These are phyloP conservation scores for Pseudonectria foliicola DNA, from an alignment of 2,329 filamentous ascomycete species.

Conservation along the genomic window DNA sequence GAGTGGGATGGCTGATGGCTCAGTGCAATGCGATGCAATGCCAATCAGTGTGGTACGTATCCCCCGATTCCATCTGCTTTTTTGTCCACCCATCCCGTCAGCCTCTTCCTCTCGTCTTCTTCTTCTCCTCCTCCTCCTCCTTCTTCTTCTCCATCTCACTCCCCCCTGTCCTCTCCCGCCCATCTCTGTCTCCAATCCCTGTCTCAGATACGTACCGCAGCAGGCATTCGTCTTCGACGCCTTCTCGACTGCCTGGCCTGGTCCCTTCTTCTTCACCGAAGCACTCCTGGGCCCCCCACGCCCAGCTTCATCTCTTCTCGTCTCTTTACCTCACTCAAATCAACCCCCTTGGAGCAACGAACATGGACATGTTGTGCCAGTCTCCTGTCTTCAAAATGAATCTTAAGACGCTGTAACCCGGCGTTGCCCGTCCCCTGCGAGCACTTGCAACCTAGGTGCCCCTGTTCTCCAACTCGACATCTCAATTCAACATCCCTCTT, in stretches of 20 bases:
- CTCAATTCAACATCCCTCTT: conserved; percentile 4
- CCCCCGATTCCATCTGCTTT: background rate
- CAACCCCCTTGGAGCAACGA: conserved; percentile 1
- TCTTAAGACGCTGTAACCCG: conserved; percentile 15
- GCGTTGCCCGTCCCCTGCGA: conserved; percentile 14
- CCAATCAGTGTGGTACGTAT: no score
- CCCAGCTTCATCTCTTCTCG: conserved; percentile 2
- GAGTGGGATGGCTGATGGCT: no score
- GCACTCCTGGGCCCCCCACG: conserved; percentile 14
- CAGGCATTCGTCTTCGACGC: background rate
- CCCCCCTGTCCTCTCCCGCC: background rate
- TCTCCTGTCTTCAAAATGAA: conserved; percentile 19
- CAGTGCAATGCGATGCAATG: no score
- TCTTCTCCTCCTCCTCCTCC: conserved; percentile 13
- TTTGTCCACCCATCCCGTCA: background rate
- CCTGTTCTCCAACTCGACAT: conserved; percentile 5
- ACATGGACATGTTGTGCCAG: conserved; percentile 19
- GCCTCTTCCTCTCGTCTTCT: conserved; percentile 4
- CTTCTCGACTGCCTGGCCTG: no score
- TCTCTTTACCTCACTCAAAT: conserved; percentile 18
- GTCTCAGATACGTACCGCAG: background rate
- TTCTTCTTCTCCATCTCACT: background rate
- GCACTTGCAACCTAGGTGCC: conserved; percentile 13
- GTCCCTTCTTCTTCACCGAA: conserved; percentile 21
- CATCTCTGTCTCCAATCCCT: background rate